Evolutionary conservation across 345 rosid species (phyloP), one percentile per base, ranked within the genome.

Genomic region (Pistacia integerrima): DNA sequence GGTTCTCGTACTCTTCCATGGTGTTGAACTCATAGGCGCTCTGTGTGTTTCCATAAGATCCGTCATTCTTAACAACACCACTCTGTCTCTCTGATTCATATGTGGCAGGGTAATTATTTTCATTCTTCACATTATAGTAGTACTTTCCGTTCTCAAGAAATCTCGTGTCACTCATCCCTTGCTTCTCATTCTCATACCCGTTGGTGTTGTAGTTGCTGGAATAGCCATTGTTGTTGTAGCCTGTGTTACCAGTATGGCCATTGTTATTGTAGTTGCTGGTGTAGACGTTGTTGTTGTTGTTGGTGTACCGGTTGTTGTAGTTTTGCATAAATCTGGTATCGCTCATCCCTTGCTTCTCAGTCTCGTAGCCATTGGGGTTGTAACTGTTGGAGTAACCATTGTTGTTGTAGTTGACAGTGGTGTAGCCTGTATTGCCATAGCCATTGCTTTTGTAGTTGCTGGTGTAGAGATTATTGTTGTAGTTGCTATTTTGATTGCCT

Each of bases 161-260:
- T 80, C 87, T 83, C 2, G 94, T 88, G 79, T 90, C 90, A 14
- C 93, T 91, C 92, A 84, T 87, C 51, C 92, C 96, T 72, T 88
- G 85, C 71, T 76, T 83, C 82, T 82, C 81, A 46, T 61, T 76
- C 74, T 76, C 83, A 46, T 82, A 70, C 28, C 78, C 79, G 44
- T 86, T 74, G 41, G 78, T 75, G 44, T 65, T 80, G 66, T 79
- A 51, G 76, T 72, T 82, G 55, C 60, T 68, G 17, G 62, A 38
- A 68, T 82, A 76, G 57, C 64, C 78, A 71, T 83, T 71, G 69
- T 66, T 79, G 76, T 66, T 55, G 48, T 70, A 77, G 77, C 46
- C 46, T 41, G 46, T 41, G 46, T 73, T 66, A 2, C 46, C 67
- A 61, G 56, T 66, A 63, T 82, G 63, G 64, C 77, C 82, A 52